Base-by-base conservation (phyloP, 371 early-diverging fungal genomes). In the Actinomortierella wolfii region DNA sequence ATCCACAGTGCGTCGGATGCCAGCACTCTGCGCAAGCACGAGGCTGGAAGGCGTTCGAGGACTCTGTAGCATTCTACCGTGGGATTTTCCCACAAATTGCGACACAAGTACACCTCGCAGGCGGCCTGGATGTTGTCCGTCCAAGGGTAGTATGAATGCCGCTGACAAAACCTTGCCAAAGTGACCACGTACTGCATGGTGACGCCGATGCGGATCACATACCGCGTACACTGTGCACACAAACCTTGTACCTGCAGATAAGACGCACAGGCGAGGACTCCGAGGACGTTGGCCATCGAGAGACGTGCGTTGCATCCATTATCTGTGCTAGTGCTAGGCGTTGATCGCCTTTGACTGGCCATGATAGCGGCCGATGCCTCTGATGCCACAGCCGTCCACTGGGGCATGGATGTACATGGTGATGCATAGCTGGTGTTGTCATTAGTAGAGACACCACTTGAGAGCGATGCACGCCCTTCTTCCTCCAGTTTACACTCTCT, bases 1-100 rank as follows among this genome's bases (percentile, higher is more conserved):
- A 65, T 59, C 73, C 66, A 71, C 28, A 71, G 62, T 0, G 67
- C 56, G 40, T 62, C 66, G 1, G 73, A 62, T 0, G 58, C 62
- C 24, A 66, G 9, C 6, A 71, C 57, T 7, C 15, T 51, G 26
- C 51, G 15, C 18, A 71, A 6, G 66, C 73, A 71, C 5, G 26
- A 21, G 4, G 45, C 21, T 0, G 73, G 73, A 3, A 71, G 28
- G 3, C 23, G 23, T 26, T 71, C 73, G 50, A 71, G 65, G 25
- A 71, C 59, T 6, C 47, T 48, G 0, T 41, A 42, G 17, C 67
- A 66, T 17, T 48, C 18, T 40, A 66, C 58, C 46, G 29, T 71
- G 40, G 73, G 59, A 40, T 71, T 59, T 14, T 66, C 56, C 14
- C 46, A 71, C 18, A 59, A 61, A 45, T 62, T 65, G 9, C 73